Base-by-base conservation (phyloP, 768 basidiomycete genomes). In the Chalciporus sphaerocephalus region DNA sequence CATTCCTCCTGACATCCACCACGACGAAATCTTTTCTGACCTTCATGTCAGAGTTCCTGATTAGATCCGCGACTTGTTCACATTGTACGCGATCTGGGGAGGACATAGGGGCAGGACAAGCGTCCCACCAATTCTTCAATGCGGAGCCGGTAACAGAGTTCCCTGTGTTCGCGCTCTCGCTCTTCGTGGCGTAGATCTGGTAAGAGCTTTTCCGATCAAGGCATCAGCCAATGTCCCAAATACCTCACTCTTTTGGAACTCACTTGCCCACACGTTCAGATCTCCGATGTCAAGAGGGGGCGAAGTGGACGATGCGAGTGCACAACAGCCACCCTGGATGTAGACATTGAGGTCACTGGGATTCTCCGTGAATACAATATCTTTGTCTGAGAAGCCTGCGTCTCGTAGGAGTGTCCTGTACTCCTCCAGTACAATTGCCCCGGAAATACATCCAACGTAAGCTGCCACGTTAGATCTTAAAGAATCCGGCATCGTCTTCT, bases 51-150 rank as follows among this genome's bases (percentile, higher is more conserved):
- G 51, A 33, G 6, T 53, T 54, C 42, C 36, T 49, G 30, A 62
- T 42, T 3, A 73, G 57, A 16, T 46, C 54, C 16, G 67, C 72
- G 1, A 80, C 65, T 16, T 73, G 69, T 12, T 66, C 68, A 7
- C 63, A 62, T 2, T 67, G 57, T 23, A 76, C 38, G 2, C 11
- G 13, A 23, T 23, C 17, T 5, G 67, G 65, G 2, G 65, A 54
- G 1, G 74, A 69, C 32, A 56, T 27, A 3, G 47, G 64, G 5
- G 52, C 35, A 0, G 80, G 80, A 53, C 75, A 80, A 0, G 76
- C 78, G 43, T 79, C 73, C 77, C 75, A 79, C 75, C 75, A 80
- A 3, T 64, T 64, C 13, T 62, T 56, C 24, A 80, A 66, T 5
- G 66, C 52, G 2, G 38, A 45, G 20, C 15, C 23, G 5, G 50